These are phyloP conservation scores for Metarhizium rileyi DNA, from an alignment of 2,329 filamentous ascomycete species.

Conservation along the genomic window DNA sequence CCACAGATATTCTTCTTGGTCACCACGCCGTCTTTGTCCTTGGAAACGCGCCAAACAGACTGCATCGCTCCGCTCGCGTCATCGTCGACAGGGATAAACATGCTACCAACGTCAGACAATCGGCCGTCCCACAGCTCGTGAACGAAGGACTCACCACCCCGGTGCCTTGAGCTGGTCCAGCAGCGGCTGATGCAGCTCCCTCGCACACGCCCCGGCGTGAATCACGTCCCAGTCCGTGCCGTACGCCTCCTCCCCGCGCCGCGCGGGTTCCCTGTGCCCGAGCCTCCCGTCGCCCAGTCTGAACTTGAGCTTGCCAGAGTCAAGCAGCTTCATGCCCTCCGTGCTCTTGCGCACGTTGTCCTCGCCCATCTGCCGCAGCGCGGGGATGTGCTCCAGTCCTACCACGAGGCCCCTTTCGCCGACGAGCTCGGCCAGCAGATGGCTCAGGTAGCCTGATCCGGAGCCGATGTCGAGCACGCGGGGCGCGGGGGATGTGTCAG, in stretches of 20 bases:
- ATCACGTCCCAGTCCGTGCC: slow-evolving; percentile 75
- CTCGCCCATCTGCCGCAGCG: slow-evolving; percentile 52
- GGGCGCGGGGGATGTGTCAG: slow-evolving; percentile 23
- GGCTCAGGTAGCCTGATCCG: slow-evolving; percentile 76
- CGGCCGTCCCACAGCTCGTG: neutral
- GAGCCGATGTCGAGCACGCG: slow-evolving; percentile 66
- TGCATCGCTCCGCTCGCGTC: slow-evolving; percentile 39
- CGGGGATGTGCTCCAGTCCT: slow-evolving; percentile 64
- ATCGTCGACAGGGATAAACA: slow-evolving; percentile 70
- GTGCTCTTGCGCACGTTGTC: slow-evolving; percentile 56
- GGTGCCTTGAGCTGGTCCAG: slow-evolving; percentile 70
- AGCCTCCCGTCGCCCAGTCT: slow-evolving; percentile 64
- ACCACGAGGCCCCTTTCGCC: slow-evolving; percentile 46
- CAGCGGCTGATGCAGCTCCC: slow-evolving; percentile 59
- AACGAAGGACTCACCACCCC: slow-evolving; percentile 42
- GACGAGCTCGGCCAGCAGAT: slow-evolving; percentile 73
- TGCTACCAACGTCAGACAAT: slow-evolving; percentile 24
- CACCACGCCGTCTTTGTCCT: slow-evolving; percentile 54
- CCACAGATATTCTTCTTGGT: slow-evolving; percentile 54
- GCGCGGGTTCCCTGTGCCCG: slow-evolving; percentile 42
- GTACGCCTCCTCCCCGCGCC: slow-evolving; percentile 36
- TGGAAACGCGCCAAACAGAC: slow-evolving; percentile 66
- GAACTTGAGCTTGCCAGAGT: slow-evolving; percentile 57
- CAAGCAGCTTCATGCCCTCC: slow-evolving; percentile 50
- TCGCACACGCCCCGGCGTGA: slow-evolving; percentile 84